A percentile compares a stretch with the other conserved stretches of the same genome.
These are phyloP conservation scores for Prinsepia uniflora DNA, from an alignment of 306 rosid genomes.

Conservation along the genomic window DNA sequence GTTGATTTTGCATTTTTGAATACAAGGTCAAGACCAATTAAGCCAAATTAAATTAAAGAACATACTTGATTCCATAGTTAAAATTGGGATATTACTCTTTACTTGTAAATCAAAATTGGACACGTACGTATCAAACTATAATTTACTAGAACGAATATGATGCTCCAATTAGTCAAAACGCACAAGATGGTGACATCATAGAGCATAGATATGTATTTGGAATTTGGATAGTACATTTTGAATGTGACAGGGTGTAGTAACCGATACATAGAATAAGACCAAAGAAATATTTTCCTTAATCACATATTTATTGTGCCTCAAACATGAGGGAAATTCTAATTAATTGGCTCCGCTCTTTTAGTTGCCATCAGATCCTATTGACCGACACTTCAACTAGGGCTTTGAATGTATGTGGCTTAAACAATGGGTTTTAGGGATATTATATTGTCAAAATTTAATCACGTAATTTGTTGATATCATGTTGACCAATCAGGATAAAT, in stretches of 20 bases:
- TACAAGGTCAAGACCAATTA: too few species aligned
- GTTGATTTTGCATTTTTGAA: too few species aligned
- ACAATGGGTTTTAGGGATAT: background rate
- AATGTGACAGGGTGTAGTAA: background rate
- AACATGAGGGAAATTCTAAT: background rate
- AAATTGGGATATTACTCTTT: too few species aligned
- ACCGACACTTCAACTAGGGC: slow-evolving; percentile 20
- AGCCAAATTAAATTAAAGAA: too few species aligned
- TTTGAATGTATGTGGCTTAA: background rate
- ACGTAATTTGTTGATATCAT: too few species aligned
- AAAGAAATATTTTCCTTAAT: background rate
- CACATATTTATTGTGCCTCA: background rate
- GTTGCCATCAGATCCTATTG: slow-evolving; percentile 10
- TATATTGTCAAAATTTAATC: background rate
- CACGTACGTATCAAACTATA: too few species aligned
- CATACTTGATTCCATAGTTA: too few species aligned
- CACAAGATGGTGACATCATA: background rate
- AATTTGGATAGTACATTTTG: background rate
- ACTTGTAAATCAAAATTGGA: too few species aligned
- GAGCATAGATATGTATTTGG: background rate
- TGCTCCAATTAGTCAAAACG: background rate
- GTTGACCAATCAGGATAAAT: too few species aligned
- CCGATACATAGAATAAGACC: background rate
- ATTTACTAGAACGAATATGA: background rate
- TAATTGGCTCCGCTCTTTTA: background rate